Conservation (phyloP, 148 eudicot genomes). For the Oxyria digyna region DNA sequence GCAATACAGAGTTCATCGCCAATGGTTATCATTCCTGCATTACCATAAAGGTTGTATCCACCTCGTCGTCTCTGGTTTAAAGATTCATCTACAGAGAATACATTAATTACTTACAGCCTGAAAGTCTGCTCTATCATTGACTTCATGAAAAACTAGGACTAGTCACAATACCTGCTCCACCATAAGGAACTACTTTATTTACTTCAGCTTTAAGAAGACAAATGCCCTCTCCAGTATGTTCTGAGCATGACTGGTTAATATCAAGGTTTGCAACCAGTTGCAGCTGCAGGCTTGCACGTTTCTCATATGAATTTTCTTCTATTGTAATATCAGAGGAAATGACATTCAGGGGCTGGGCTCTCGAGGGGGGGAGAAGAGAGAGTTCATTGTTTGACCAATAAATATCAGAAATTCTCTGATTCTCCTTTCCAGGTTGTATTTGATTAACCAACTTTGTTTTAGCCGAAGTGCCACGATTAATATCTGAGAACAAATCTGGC, state of each 20-base stretch:
- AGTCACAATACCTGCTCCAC: constrained; percentile 15
- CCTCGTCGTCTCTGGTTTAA: background rate
- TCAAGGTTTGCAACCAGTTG: constrained; percentile 12
- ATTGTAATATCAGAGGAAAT: background rate
- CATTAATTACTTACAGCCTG: background rate
- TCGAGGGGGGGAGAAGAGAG: constrained; percentile 23
- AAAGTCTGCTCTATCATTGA: background rate
- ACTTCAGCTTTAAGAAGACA: constrained; percentile 17
- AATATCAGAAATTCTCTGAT: constrained; percentile 10
- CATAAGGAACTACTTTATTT: constrained; percentile 12
- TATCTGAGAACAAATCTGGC: constrained; percentile 32
- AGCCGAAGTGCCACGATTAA: constrained; percentile 23
- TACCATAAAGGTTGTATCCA: background rate
- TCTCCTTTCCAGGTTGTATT: constrained; percentile 19
- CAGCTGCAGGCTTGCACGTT: constrained; percentile 13
- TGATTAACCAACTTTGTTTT: constrained; percentile 24
- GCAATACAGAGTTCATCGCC: background rate
- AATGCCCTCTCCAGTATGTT: constrained; percentile 18
- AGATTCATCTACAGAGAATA: background rate
- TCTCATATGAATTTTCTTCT: constrained; percentile 17
- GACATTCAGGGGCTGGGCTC: constrained; percentile 14
- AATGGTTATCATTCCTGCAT: background rate
- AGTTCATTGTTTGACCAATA: constrained; percentile 28
- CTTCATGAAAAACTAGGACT: background rate
- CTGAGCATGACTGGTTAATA: constrained; percentile 11